A percentile compares a stretch with the other conserved stretches of the same genome.
phyloP scores from a whole-genome alignment of 169 alveolate genomes.

The Plasmodium berghei region DNA sequence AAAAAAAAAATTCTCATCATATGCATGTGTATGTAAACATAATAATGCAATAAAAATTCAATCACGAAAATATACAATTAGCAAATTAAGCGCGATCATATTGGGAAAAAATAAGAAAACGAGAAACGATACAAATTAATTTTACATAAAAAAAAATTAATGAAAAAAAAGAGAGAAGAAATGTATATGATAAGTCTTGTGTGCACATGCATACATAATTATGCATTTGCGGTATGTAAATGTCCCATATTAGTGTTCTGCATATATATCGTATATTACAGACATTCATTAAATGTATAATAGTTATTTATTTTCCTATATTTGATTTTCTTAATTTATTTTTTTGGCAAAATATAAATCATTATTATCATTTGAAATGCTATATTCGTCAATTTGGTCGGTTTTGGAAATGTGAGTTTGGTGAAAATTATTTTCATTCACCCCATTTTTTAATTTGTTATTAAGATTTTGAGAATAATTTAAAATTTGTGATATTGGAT shows the following conservation, averaged over 20 bases:
- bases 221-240: not conserved
- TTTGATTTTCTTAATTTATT: too few species aligned
- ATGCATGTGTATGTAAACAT: slow-evolving; percentile 10
- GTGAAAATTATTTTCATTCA: slow-evolving; percentile 2
- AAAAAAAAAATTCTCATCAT: too few species aligned
- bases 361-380: too few species aligned
- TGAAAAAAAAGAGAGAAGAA: not conserved
- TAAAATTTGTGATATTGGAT: slow-evolving; percentile 65
- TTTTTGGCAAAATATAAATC: too few species aligned
- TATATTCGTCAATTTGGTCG: too few species aligned
- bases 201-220: slow-evolving; percentile 3
- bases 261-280: too few species aligned
- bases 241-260: too few species aligned
- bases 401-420: too few species aligned
- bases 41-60: slow-evolving; percentile 2
- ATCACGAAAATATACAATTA: slow-evolving; percentile 5
- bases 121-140: slow-evolving; percentile 33
- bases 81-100: not conserved
- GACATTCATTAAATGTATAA: too few species aligned
- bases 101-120: slow-evolving; percentile 16
- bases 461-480: slow-evolving; percentile 13
- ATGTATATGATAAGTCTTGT: slow-evolving; percentile 2
- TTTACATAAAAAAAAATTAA: slow-evolving; percentile 45
- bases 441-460: slow-evolving; percentile 23
- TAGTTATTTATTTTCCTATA: too few species aligned